Evolutionary conservation across 768 basidiomycete species (phyloP), one percentile per base, ranked within the genome.

Genomic region (Gymnopilus dilepis): DNA sequence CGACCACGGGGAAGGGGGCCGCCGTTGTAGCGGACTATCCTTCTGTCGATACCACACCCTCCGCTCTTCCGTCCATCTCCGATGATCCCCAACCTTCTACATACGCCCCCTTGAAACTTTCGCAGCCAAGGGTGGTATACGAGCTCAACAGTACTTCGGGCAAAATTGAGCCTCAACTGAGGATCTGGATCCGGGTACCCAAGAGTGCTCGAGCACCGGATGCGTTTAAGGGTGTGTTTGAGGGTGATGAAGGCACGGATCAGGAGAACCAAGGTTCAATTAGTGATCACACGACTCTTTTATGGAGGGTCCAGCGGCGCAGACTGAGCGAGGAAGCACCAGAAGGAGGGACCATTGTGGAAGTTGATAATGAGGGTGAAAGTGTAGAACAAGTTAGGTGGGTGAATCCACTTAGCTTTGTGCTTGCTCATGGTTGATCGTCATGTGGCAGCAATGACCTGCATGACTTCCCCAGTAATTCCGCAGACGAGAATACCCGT

Each of bases 81-180:
- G 13, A 28, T 5, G 47, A 50, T 50, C 17, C 47, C 15, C 47
- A 50, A 15, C 11, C 47, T 24, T 24, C 2, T 28, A 19, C 47
- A 47, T 24, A 11, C 4, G 24, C 43, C 43, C 11, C 26, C 26
- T 19, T 51, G 51, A 58, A 54, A 28, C 40, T 59, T 9, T 53
- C 63, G 17, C 66, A 47, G 47, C 74, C 65, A 50, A 72, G 70
- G 56, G 79, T 86, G 22, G 73, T 82, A 4, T 92, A 91, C 66
- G 88, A 91, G 71, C 74, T 91, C 55, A 76, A 75, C 43, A 75
- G 72, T 28, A 74, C 77, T 30, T 77, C 81, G 1, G 80, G 83
- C 30, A 74, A 74, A 26, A 80, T 85, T 42, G 83, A 87, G 56
- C 87, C 89, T 1, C 82, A 82, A 24, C 74, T 91, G 58, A 77